These are phyloP conservation scores for Trichoderma reesei DNA, from an alignment of 495 filamentous ascomycete species.

Conservation along the genomic window DNA sequence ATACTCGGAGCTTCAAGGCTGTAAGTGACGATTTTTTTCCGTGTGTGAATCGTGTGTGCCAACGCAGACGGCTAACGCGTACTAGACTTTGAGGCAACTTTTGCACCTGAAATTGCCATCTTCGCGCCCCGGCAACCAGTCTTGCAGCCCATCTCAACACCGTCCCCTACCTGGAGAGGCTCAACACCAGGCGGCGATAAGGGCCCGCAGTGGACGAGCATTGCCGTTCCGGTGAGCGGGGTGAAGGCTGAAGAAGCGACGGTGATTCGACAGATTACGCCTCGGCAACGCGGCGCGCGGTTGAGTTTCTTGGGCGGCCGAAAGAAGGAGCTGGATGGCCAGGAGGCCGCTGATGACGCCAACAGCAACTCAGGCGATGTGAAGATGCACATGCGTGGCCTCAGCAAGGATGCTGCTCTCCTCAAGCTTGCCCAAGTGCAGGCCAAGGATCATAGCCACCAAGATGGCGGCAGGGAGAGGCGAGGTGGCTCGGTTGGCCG, in stretches of 20 bases:
- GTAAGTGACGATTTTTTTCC: constrained; percentile 31
- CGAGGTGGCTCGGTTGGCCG: constrained; percentile 22
- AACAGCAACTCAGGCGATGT: constrained; percentile 22
- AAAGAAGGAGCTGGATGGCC: constrained; percentile 22
- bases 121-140: constrained; percentile 35
- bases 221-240: constrained; percentile 21
- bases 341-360: constrained; percentile 12
- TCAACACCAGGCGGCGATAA: constrained; percentile 14
- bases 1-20: constrained; percentile 36
- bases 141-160: constrained; percentile 23
- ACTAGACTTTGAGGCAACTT: constrained; percentile 49
- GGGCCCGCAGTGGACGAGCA: constrained; percentile 18
- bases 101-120: constrained; percentile 49
- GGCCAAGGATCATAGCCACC: constrained; percentile 13
- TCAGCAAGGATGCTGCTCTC: constrained; percentile 22
- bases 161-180: constrained; percentile 33
- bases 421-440: constrained; percentile 1
- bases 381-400: constrained; percentile 17
- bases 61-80: background rate
- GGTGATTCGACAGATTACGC: constrained; percentile 25
- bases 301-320: constrained; percentile 40
- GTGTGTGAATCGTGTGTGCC: constrained; percentile 13
- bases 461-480: constrained; percentile 18
- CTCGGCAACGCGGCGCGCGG: constrained; percentile 35
- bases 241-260: constrained; percentile 31